phyloP scores from a whole-genome alignment of 768 basidiomycete species.

The Kondoa subrosea region DNA sequence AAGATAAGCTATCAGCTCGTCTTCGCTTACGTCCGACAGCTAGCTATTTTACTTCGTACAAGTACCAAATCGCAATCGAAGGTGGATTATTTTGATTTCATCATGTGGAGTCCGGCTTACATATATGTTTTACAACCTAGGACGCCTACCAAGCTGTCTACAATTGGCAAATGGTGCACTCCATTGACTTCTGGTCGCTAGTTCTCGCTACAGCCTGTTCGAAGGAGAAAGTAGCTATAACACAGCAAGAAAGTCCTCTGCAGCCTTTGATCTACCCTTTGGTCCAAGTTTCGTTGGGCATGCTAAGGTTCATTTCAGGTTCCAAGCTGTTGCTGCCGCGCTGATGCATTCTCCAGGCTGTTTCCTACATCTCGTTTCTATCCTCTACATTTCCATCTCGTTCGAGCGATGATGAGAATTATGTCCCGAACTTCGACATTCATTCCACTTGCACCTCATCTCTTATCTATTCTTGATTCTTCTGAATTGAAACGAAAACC shows the following conservation, averaged over 20 bases:
- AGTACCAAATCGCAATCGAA: slow-evolving; percentile 79
- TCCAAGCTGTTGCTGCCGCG: not conserved
- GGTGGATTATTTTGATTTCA: slow-evolving; percentile 35
- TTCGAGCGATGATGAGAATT: slow-evolving; percentile 72
- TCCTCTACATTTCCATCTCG: slow-evolving; percentile 83
- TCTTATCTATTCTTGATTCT: slow-evolving; percentile 69
- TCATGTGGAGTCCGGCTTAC: slow-evolving; percentile 1
- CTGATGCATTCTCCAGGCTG: slow-evolving; percentile 41
- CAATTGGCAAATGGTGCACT: slow-evolving; percentile 97
- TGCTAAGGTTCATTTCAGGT: slow-evolving; percentile 58
- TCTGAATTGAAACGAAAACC: slow-evolving; percentile 52
- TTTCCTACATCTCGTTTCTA: slow-evolving; percentile 79
- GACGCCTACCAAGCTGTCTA: slow-evolving; percentile 88
- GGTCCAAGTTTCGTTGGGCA: slow-evolving; percentile 82
- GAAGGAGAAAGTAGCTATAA: slow-evolving; percentile 38
- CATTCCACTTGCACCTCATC: slow-evolving; percentile 68
- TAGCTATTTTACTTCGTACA: slow-evolving; percentile 79
- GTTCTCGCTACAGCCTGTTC: slow-evolving; percentile 71
- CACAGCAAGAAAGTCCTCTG: slow-evolving; percentile 50
- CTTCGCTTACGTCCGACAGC: slow-evolving; percentile 84
- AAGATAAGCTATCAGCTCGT: slow-evolving; percentile 71
- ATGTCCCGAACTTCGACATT: slow-evolving; percentile 67
- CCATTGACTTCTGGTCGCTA: slow-evolving; percentile 85
- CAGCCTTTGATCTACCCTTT: slow-evolving; percentile 84
- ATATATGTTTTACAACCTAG: slow-evolving; percentile 32